Evolutionary conservation across 257 asterid genomes (phyloP), one percentile per base, ranked within the genome.

Genomic region (Eucommia ulmoides): DNA sequence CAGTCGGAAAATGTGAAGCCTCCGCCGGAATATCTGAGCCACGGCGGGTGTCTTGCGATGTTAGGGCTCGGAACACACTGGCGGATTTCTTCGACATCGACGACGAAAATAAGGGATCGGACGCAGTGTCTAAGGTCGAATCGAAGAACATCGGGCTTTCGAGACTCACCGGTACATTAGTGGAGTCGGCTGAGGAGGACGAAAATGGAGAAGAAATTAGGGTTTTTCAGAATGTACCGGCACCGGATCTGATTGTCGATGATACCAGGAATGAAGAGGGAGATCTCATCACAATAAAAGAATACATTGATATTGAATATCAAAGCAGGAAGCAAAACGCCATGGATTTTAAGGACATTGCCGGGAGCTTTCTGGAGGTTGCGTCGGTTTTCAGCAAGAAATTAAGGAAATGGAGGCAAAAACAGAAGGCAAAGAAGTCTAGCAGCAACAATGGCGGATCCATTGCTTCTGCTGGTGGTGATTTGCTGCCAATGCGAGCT

Each of bases 201-300:
- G 8, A 60, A 33, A 53, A 21, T 19, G 65, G 22, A 3, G 73
- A 50, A 48, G 66, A 56, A 52, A 48, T 58, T 68, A 69, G 79
- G 79, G 75, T 51, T 66, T 50, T 53, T 50, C 20, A 41, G 41
- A 52, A 52, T 53, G 24, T 58, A 35, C 64, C 62, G 49, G 63
- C 52, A 62, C 60, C 51, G 56, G 50, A 58, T 54, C 50, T 15
- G 24, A 71, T 49, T 45, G 60, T 51, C 49, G 59, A 17, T 26
- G 70, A 62, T 35, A 52, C 65, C 14, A 76, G 66, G 26, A 79
- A 47, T 22, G 75, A 71, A 19, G 87, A 70, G 23, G 99, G 76
- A 8, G 97, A 81, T 19, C 63, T 54, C n/a, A 91, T 72, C 81
- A 77, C 99, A 1, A 86, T 91, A 96, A 87, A 86, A 47, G 99